Conservation (phyloP, 805 yeast genomes). For the Nakazawaea sp. region DNA sequence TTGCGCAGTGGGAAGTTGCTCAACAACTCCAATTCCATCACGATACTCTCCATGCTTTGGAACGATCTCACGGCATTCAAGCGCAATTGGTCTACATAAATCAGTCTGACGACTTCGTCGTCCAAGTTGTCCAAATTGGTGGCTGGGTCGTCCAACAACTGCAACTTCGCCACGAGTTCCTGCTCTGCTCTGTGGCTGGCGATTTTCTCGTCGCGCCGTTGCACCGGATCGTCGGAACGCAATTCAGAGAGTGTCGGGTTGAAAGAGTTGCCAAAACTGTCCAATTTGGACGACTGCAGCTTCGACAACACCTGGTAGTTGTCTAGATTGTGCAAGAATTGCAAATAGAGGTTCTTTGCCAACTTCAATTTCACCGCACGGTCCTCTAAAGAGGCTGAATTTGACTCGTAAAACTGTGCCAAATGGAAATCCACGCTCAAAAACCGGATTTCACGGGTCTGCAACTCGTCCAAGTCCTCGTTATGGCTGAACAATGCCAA, state of each 20-base stretch:
- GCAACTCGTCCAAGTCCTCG: constrained; percentile 64
- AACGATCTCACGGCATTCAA: constrained; percentile 48
- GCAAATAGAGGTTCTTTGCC: constrained; percentile 36
- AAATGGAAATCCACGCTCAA: constrained; percentile 53
- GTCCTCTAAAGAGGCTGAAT: constrained; percentile 17
- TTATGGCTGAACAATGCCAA: constrained; percentile 62
- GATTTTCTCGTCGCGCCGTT: constrained; percentile 65
- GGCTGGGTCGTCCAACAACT: constrained; percentile 28
- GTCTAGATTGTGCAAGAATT: constrained; percentile 36
- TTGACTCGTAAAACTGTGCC: constrained; percentile 31
- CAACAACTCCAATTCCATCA: constrained; percentile 66
- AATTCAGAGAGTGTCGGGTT: constrained; percentile 36
- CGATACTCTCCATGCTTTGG: constrained; percentile 45
- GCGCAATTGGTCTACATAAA: constrained; percentile 50
- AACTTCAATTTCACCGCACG: constrained; percentile 29
- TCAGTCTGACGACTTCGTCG: constrained; percentile 55
- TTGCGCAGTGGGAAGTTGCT: constrained; percentile 29
- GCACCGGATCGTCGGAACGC: constrained; percentile 29
- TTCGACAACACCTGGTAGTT: constrained; percentile 37
- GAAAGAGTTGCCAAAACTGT: constrained; percentile 30
- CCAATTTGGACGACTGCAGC: constrained; percentile 29
- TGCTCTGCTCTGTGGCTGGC: constrained; percentile 57
- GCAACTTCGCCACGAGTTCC: constrained; percentile 38
- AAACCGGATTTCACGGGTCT: constrained; percentile 56
- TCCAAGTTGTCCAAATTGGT: constrained; percentile 33